Base-by-base conservation (phyloP, 352 stramenopile genomes). In the Blastocystis hominis region DNA sequence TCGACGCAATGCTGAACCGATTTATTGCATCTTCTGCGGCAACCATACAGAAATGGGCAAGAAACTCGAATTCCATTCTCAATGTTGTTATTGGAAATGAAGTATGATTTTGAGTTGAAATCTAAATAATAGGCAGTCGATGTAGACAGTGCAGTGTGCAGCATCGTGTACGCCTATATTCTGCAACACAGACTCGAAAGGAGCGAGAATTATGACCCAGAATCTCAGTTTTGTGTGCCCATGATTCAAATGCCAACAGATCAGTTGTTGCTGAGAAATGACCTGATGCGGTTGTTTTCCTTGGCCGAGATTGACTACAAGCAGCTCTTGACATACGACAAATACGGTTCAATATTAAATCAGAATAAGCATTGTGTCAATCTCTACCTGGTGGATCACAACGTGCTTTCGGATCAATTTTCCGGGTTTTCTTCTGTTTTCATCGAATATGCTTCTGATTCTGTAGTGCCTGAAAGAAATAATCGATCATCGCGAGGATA, bases 71-170 rank as follows among this genome's bases (percentile, higher is more conserved):
- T 59, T 59, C 50, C 10, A 59, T 84, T n/a, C 17, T 84, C 5
- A 53, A 84, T 54, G 50, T 84, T 38, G 72, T 84, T 68, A 47
- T 84, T 66, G 72, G 72, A 9, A 84, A 84, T 64, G 44, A 84
- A 24, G 72, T 68, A 24, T 5, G 34, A 13, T 38, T 38, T 42
- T 59, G 1, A 47, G 10, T 40, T n/a, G 2, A 36, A 30, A 4
- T 38, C 44, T 53, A 54, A 36, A 54, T 34, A n/a, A 13, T 66
- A 84, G 72, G 50, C 72, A 6, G 53, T 53, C 6, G 72, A 84
- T 54, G 24, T 34, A 15, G 72, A 84, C 30, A 84, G 72, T 30
- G 62, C 68, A 13, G 15, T 42, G 24, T 68, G 44, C 3, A 84
- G 72, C 46, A 66, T 84, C 20, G 72, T 84, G 40, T 84, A 84